Base-by-base conservation (phyloP, 2,329 filamentous ascomycete species). In the Alternaria sp. region DNA sequence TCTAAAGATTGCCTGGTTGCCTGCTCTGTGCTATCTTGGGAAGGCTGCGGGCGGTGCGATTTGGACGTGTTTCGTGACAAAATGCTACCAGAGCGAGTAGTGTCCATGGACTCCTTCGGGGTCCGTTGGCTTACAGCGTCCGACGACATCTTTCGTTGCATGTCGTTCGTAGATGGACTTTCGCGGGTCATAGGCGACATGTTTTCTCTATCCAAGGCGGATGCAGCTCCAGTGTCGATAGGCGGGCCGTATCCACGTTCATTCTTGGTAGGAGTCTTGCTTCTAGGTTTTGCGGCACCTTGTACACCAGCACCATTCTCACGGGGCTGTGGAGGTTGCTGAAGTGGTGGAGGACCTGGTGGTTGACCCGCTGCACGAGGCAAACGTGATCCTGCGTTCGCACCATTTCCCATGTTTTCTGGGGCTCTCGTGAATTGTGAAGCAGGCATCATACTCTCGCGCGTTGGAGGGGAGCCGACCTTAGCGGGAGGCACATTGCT, bases 271-370 rank as follows among this genome's bases (percentile, higher is more conserved):
- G 84, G 84, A 3, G 84, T 85, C 63, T 83, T 86, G 69, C 81
- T 85, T 56, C 74, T 74, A 75, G 71, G 47, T 22, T 64, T 68
- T 24, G 62, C 47, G 6, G 58, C 55, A 6, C 51, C 47, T 32
- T 67, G 67, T 34, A 51, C 34, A 36, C 46, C 61, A n/a, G 70
- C 60, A 22, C 78, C 81, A 62, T 84, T 85, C 16, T 76, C 72
- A 63, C 85, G 79, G 43, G 87, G 84, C 51, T 84, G 84, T 38
- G 88, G 88, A 49, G 86, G 84, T 77, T 89, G 88, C 44, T 88
- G 86, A 54, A 87, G 84, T 24, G 88, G 88, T 51, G 89, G 88
- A 39, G 88, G 88, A 12, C 89, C 88, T 43, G 84, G 85, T 44
- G 85, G 83, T 73, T 88, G 87, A 54, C 85, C 82, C 44, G 87